Percentiles rank a stretch among this genome's conserved stretches.
phyloP scores from a whole-genome alignment of 495 filamentous ascomycete species.

The Amphirosellinia nigrospora region DNA sequence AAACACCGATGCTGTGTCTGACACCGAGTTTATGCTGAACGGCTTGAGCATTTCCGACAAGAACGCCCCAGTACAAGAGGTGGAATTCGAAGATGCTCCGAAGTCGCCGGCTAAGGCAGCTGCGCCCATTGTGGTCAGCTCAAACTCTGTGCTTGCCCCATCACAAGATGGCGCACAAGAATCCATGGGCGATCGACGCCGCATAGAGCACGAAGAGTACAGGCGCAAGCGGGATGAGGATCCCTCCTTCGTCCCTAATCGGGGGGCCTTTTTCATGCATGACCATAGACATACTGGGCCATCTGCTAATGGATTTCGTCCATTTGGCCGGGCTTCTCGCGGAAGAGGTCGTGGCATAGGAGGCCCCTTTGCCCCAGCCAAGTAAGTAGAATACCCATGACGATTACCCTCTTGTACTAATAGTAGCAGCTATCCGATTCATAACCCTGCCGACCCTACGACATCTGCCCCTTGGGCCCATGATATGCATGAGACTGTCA shows the following conservation, averaged over 20 bases:
- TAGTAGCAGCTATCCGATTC: constrained; percentile 48
- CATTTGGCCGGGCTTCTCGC: constrained; percentile 67
- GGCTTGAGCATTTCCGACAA: constrained; percentile 72
- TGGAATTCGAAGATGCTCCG: constrained; percentile 71
- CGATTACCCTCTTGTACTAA: constrained; percentile 34
- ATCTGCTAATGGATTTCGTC: constrained; percentile 76
- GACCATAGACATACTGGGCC: constrained; percentile 82
- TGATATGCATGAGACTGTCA: constrained; percentile 89
- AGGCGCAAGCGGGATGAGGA: constrained; percentile 85
- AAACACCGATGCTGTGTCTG: constrained; percentile 53
- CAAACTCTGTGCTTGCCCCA: constrained; percentile 39
- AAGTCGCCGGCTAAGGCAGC: constrained; percentile 39
- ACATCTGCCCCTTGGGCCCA: constrained; percentile 85
- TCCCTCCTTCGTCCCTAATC: constrained; percentile 92
- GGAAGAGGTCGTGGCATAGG: constrained; percentile 56
- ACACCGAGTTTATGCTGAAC: constrained; percentile 90
- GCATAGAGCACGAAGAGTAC: constrained; percentile 89
- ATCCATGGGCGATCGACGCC: constrained; percentile 68
- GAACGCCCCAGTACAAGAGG: constrained; percentile 56
- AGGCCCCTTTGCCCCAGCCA: constrained; percentile 63
- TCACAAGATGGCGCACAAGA: constrained; percentile 49
- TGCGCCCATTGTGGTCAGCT: constrained; percentile 55
- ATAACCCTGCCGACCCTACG: constrained; percentile 58
- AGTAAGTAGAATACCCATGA: constrained; percentile 50
- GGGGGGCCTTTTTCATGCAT: constrained; percentile 96